Evolutionary conservation across 1,284 basidiomycete species (phyloP).

Genomic region (Cutaneotrichosporon arboriforme): DNA sequence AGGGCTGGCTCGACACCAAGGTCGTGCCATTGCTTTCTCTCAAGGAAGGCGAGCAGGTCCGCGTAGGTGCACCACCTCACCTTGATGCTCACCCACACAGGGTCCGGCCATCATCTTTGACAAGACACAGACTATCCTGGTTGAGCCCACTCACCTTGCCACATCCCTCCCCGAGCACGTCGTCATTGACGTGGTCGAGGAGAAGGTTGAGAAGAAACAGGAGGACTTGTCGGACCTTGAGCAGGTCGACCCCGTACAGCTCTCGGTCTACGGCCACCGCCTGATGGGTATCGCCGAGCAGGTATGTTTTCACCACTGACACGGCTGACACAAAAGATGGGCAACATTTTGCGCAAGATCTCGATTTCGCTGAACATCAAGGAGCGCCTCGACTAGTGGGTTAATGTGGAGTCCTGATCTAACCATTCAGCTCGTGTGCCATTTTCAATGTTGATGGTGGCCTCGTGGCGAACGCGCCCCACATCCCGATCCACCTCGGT

Average conservation of each 20-base stretch:
- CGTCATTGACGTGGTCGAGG: conserved; percentile 31
- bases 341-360: conserved; percentile 51
- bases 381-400: conserved; percentile 37
- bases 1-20: conserved; percentile 26
- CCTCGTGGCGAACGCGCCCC: conserved; percentile 54
- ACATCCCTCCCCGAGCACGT: conserved; percentile 32
- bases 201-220: conserved; percentile 16
- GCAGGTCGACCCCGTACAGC: conserved; percentile 50
- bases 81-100: conserved; percentile 5
- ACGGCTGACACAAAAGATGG: conserved; percentile 38
- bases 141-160: conserved; percentile 28
- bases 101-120: conserved; percentile 42
- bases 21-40: conserved; percentile 30
- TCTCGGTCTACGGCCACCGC: conserved; percentile 53
- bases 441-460: conserved; percentile 48
- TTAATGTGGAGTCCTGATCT: neutral
- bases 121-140: conserved; percentile 41
- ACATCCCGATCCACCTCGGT: conserved; percentile 39
- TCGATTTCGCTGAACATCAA: conserved; percentile 48
- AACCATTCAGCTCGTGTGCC: conserved; percentile 42
- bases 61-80: neutral
- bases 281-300: conserved; percentile 51
- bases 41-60: conserved; percentile 29
- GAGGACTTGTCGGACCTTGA: conserved; percentile 20
- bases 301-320: conserved; percentile 6